A percentile compares a stretch with the other conserved stretches of the same genome.
These are phyloP conservation scores for Cladosporium oxysporum DNA, from an alignment of 2,329 filamentous ascomycete genomes.

Conservation along the genomic window DNA sequence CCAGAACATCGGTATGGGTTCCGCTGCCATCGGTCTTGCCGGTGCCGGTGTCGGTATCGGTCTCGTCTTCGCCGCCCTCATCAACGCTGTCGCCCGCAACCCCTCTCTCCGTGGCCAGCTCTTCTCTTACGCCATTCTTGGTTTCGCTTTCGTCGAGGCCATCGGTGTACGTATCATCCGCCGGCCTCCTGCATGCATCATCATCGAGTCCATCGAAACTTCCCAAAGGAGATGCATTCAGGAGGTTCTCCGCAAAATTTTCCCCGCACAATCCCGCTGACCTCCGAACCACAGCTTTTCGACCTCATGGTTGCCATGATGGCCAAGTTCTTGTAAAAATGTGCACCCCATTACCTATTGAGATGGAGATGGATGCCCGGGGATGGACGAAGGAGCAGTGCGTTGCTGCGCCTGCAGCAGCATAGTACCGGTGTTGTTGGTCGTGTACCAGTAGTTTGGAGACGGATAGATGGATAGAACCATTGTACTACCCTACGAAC, in stretches of 20 bases:
- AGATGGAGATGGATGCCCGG: constrained; percentile 20
- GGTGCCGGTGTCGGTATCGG: constrained; percentile 93
- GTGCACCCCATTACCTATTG: constrained; percentile 20
- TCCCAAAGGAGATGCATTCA: constrained; percentile 12
- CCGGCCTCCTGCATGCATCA: constrained; percentile 6
- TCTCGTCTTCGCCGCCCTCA: constrained; percentile 84
- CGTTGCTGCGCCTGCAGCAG: constrained; percentile 17
- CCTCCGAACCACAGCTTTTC: constrained; percentile 57
- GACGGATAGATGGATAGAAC: constrained; percentile 21
- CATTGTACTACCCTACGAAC: constrained; percentile 19
- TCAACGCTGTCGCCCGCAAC: constrained; percentile 88
- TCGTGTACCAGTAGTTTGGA: constrained; percentile 21
- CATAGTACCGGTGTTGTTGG: constrained; percentile 19
- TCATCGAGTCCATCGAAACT: not conserved
- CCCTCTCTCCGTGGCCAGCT: constrained; percentile 91
- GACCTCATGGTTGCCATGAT: constrained; percentile 91
- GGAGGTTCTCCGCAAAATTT: constrained; percentile 18
- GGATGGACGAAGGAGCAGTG: constrained; percentile 11
- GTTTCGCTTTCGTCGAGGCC: constrained; percentile 93
- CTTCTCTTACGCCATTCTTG: constrained; percentile 93
- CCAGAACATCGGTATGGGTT: constrained; percentile 87
- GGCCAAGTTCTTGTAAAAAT: constrained; percentile 63
- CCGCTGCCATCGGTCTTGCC: constrained; percentile 87
- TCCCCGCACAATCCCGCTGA: constrained; percentile 7
- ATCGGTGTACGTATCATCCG: constrained; percentile 57